phyloP scores from a whole-genome alignment of 148 eudicot genomes.

The Suaeda aralocaspica region DNA sequence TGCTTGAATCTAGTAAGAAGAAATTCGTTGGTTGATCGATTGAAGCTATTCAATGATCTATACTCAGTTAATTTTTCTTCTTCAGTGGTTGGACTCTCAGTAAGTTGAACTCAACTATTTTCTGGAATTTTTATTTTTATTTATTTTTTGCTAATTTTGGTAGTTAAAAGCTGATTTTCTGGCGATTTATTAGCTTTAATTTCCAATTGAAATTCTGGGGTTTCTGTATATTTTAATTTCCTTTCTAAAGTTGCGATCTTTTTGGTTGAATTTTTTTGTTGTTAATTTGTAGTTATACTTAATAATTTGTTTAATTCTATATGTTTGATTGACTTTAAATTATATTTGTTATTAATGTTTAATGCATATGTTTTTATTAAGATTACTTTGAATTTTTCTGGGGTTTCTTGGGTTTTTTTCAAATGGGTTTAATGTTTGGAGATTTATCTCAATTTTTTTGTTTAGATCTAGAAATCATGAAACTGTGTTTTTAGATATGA shows the following conservation, averaged over 20 bases:
- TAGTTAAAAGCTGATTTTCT: constrained; percentile 7
- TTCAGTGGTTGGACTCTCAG: constrained; percentile 36
- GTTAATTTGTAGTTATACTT: background rate
- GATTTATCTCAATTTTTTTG: constrained; percentile 4
- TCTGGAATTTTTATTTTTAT: too few species aligned
- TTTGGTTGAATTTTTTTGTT: constrained; percentile 24
- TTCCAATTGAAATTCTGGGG: constrained; percentile 7
- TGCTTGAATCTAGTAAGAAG: constrained; percentile 36
- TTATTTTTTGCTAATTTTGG: constrained; percentile 10
- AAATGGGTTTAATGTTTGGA: constrained; percentile 4
- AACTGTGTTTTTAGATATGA: constrained; percentile 14
- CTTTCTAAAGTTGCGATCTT: constrained; percentile 31
- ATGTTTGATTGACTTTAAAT: background rate
- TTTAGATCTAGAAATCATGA: constrained; percentile 28
- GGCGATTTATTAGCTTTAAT: constrained; percentile 14
- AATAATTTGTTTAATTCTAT: background rate
- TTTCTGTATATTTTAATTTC: constrained; percentile 6
- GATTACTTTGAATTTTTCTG: constrained; percentile 9
- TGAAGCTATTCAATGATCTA: constrained; percentile 33
- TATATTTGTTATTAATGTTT: background rate
- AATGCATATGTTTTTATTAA: constrained; percentile 15
- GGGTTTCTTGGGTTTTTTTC: background rate
- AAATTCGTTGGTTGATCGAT: constrained; percentile 14
- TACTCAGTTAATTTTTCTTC: constrained; percentile 22
- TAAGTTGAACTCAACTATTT: constrained; percentile 38